Percentiles rank a stretch among this genome's conserved stretches.
Evolutionary conservation across 164 flowering plant species (phyloP).

Genomic region (Malania oleifera): DNA sequence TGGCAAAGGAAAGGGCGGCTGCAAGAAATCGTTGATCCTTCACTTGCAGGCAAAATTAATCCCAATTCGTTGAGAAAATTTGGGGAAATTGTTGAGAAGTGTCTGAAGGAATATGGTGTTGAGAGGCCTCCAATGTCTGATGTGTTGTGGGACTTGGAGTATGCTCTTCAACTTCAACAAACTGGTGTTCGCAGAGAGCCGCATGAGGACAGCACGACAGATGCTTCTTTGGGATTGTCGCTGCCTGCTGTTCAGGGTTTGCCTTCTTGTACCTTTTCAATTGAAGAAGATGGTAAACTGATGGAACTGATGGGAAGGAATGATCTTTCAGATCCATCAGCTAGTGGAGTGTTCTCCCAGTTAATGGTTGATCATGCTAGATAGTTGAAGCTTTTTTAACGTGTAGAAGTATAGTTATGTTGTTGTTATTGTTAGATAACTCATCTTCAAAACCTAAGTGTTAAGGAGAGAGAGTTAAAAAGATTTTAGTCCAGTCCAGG

Average conservation of each 20-base stretch:
- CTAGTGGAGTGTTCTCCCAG: background rate
- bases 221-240: background rate
- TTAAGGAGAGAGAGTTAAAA: too few relatives aligned
- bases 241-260: slow-evolving; percentile 7
- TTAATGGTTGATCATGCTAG: background rate
- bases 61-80: background rate
- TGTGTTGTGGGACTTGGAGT: slow-evolving; percentile 2
- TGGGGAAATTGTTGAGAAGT: background rate
- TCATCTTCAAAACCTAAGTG: too few relatives aligned
- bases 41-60: background rate
- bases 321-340: background rate
- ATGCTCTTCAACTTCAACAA: slow-evolving; percentile 10
- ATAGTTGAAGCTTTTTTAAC: too few relatives aligned
- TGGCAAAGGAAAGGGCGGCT: background rate
- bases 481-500: too few relatives aligned
- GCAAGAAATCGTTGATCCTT: background rate
- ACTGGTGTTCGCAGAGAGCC: slow-evolving; percentile 9
- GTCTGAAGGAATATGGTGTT: background rate
- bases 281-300: background rate
- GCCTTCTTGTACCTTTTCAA: slow-evolving; percentile 8
- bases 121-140: slow-evolving; percentile 4
- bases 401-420: too few relatives aligned
- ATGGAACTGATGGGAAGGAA: too few relatives aligned
- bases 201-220: slow-evolving; percentile 10
- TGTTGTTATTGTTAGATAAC: too few relatives aligned